phyloP scores from a whole-genome alignment of 2,329 filamentous ascomycete genomes.

The Hypoxylon sp. region DNA sequence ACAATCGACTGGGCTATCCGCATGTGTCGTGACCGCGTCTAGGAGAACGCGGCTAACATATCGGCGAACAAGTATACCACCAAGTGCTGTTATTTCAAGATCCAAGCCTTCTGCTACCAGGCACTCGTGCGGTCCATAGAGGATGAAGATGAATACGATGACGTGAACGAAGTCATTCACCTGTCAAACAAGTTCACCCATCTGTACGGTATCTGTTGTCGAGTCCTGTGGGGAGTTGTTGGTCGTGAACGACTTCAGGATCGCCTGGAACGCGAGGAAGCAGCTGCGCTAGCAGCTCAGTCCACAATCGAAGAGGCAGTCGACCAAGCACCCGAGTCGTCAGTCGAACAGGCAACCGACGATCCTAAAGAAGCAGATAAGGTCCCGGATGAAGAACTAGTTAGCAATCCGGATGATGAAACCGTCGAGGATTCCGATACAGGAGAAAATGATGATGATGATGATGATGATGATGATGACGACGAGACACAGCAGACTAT shows the following conservation, averaged over 20 bases:
- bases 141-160: neutral
- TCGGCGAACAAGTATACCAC: neutral
- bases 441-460: neutral
- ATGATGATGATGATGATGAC: neutral
- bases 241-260: neutral
- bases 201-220: constrained; percentile 2
- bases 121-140: neutral
- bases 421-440: neutral
- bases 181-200: neutral
- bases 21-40: neutral
- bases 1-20: constrained; percentile 1
- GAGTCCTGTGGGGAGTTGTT: neutral
- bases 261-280: neutral
- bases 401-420: neutral
- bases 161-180: neutral
- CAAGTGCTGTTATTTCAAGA: constrained; percentile 1
- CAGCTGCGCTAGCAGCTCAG: neutral
- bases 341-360: neutral
- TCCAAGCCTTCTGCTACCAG: neutral
- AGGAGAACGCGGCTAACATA: neutral
- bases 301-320: neutral
- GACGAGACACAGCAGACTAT: neutral
- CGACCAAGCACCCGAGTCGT: neutral
- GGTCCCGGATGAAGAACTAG: neutral
- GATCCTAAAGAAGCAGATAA: neutral